Percentiles rank a stretch among this genome's conserved stretches.
phyloP scores from a whole-genome alignment of 1,139 yeast genomes.

The Sugiyamaella neomexicana region DNA sequence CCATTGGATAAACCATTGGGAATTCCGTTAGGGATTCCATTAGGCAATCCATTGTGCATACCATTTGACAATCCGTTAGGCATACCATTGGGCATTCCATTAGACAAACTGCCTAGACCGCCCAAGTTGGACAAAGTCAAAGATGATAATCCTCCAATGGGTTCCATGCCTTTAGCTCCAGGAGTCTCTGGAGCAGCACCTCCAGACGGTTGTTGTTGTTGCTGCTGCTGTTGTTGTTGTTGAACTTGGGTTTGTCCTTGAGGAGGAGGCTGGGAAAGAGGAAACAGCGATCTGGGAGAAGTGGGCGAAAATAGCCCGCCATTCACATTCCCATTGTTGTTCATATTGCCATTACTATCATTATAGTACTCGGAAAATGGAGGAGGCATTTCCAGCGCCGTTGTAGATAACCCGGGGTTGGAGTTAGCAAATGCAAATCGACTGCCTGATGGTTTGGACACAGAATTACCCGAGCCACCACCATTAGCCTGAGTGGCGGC shows the following conservation, averaged over 20 bases:
- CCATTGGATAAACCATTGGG: slow-evolving; percentile 11
- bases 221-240: slow-evolving; percentile 13
- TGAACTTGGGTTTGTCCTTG: slow-evolving; percentile 8
- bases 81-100: slow-evolving; percentile 7
- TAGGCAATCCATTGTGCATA: slow-evolving; percentile 4
- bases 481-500: background rate
- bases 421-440: slow-evolving; percentile 19
- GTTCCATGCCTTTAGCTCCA: slow-evolving; percentile 10
- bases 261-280: slow-evolving; percentile 24
- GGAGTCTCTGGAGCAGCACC: slow-evolving; percentile 19
- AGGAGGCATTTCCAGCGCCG: slow-evolving; percentile 26
- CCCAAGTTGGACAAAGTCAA: slow-evolving; percentile 5
- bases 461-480: background rate
- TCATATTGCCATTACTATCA: slow-evolving; percentile 9
- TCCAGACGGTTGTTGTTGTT: slow-evolving; percentile 12
- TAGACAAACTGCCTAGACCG: background rate
- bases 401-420: slow-evolving; percentile 8
- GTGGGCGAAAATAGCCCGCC: slow-evolving; percentile 34
- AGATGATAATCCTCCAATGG: slow-evolving; percentile 10
- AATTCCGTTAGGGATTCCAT: slow-evolving; percentile 14
- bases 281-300: slow-evolving; percentile 34
- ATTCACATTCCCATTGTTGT: background rate
- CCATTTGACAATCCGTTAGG: slow-evolving; percentile 6
- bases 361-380: slow-evolving; percentile 22
- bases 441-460: slow-evolving; percentile 3